Percentiles rank a stretch among this genome's conserved stretches.
Conservation (phyloP, 768 basidiomycete genomes). For the Tremella yokohamensis region DNA sequence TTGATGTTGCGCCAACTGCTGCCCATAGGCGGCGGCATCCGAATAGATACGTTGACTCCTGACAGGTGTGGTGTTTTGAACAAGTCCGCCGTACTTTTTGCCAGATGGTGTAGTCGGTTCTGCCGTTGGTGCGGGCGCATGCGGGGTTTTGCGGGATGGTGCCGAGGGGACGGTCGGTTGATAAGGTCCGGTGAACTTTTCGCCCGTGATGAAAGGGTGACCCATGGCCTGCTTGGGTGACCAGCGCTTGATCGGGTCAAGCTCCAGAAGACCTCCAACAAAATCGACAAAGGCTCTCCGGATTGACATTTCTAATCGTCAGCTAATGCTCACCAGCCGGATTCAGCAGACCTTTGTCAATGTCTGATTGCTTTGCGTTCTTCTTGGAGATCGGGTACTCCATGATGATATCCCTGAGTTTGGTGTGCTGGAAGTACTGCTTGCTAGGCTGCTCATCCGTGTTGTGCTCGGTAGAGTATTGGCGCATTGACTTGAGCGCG, state of each 20-base stretch:
- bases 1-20: constrained; percentile 91
- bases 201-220: constrained; percentile 97
- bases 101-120: constrained; percentile 19
- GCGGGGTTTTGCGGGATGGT: constrained; percentile 13
- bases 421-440: constrained; percentile 94
- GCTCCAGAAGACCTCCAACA: constrained; percentile 84
- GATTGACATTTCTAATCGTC: constrained; percentile 77
- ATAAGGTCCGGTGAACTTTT: constrained; percentile 67
- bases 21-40: constrained; percentile 90
- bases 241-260: constrained; percentile 95
- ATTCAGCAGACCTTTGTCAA: constrained; percentile 73
- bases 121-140: neutral
- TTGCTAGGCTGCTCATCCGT: constrained; percentile 97
- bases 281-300: constrained; percentile 96
- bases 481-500: constrained; percentile 82
- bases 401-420: constrained; percentile 91
- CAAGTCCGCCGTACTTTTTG: constrained; percentile 74
- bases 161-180: neutral
- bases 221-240: constrained; percentile 90
- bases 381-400: constrained; percentile 92
- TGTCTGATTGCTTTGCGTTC: constrained; percentile 64
- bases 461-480: constrained; percentile 92
- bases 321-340: constrained; percentile 3
- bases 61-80: constrained; percentile 68
- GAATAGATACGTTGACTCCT: constrained; percentile 81